Evolutionary conservation across 108 stramenopile species (phyloP), one percentile per base, ranked within the genome.

Genomic region (Nitzschia palea): DNA sequence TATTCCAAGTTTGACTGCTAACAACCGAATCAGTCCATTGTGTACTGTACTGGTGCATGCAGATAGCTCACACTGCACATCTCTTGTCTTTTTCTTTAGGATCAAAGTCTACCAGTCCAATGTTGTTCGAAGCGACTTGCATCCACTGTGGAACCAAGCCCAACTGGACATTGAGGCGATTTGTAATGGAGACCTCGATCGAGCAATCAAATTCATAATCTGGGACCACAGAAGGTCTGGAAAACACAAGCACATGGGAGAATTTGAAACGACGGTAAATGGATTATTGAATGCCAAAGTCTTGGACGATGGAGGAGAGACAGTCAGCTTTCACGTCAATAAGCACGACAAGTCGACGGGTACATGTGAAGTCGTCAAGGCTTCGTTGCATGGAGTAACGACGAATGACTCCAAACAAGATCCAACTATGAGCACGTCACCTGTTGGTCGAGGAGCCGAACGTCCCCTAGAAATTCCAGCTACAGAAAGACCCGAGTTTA

Each of bases 121-220:
- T 51, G 76, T 81, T 18, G 73, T 90, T 0, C 78, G 71, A 37
- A 52, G 65, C 34, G 84, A 85, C 67, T 68, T 90, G 34, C 80
- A 78, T 74, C 94, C 94, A 5, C 62, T 70, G 12, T 95, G 89
- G 88, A 74, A 76, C 50, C 64, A 77, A 37, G 86, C 76, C 0
- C 60, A 78, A 23, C 55, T 95, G 40, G 82, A 88, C 77, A 36
- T 91, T n/a, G 81, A 86, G 54, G 65, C 74, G 3, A 62, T 89
- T 36, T 89, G 94, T 72, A 87, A 95, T 76, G 83, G 87, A 23
- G 85, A 95, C 70, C 55, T 89, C 48, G 54, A 83, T 40, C 78
- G 88, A 44, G 71, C 80, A 25, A 70, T 95, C 23, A 84, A 86
- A 54, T 68, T 95, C 37, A 71, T 85, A 25, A 59, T 95, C 18